phyloP scores from a whole-genome alignment of 108 stramenopile species.

The Skeletonema grethae region DNA sequence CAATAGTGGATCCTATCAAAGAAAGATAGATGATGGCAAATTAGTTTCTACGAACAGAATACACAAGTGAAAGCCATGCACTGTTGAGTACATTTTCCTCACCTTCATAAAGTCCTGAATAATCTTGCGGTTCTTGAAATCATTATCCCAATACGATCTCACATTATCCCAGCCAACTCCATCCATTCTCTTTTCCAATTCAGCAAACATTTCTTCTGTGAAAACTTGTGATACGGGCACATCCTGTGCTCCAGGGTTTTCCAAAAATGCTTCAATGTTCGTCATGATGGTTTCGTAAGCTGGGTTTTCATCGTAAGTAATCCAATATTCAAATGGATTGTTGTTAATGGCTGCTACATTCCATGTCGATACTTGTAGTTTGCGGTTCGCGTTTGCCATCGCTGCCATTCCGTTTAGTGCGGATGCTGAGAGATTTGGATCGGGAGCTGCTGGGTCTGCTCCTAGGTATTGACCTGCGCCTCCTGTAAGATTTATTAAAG shows the following conservation, averaged over 20 bases:
- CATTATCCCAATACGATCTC: constrained; percentile 73
- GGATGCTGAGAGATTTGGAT: constrained; percentile 34
- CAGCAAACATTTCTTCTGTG: constrained; percentile 82
- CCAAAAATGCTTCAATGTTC: constrained; percentile 80
- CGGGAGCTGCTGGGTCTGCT: constrained; percentile 20
- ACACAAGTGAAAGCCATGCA: background rate
- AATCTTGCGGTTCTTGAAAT: constrained; percentile 87
- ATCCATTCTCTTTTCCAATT: constrained; percentile 66
- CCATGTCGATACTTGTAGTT: constrained; percentile 65
- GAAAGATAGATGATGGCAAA: background rate
- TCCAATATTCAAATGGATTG: constrained; percentile 81
- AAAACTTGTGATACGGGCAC: constrained; percentile 82
- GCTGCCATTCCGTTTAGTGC: constrained; percentile 42
- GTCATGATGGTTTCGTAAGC: constrained; percentile 87
- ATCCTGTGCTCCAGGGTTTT: constrained; percentile 83
- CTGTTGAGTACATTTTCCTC: background rate
- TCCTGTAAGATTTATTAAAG: constrained; percentile 28
- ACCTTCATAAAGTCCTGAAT: constrained; percentile 84
- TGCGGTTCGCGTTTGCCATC: constrained; percentile 43
- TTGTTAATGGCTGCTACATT: constrained; percentile 94
- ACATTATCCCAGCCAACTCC: constrained; percentile 74
- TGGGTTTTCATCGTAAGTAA: constrained; percentile 81
- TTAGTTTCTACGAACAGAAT: background rate
- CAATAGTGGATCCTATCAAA: constrained; percentile 58
- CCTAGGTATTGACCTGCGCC: constrained; percentile 61